phyloP scores from a whole-genome alignment of 1,284 basidiomycete genomes.

The Malassezia globosa region DNA sequence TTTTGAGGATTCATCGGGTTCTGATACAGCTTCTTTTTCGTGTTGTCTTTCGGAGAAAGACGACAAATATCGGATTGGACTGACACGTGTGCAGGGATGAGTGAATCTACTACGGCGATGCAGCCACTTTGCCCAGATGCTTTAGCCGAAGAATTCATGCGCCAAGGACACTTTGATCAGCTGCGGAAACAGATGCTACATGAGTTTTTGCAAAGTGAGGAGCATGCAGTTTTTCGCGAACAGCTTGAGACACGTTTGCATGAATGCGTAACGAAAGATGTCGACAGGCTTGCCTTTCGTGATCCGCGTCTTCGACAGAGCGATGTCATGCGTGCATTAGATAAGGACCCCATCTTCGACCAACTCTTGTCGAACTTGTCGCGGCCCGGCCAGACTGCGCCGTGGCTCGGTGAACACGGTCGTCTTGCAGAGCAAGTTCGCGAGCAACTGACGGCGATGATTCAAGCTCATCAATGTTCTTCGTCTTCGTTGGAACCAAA shows the following conservation, averaged over 20 bases:
- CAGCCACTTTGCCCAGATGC: background rate
- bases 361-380: background rate
- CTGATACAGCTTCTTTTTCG: too few species aligned
- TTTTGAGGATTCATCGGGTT: slow-evolving; percentile 18
- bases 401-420: background rate
- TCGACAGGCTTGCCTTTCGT: slow-evolving; percentile 10
- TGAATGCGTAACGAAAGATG: background rate
- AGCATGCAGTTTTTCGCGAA: background rate
- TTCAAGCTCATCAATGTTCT: background rate
- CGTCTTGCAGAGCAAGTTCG: slow-evolving; percentile 3
- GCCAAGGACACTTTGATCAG: slow-evolving; percentile 17
- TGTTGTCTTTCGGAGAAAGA: background rate
- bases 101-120: background rate
- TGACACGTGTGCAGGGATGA: background rate
- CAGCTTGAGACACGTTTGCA: slow-evolving; percentile 1
- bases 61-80: slow-evolving; percentile 2
- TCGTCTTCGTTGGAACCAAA: too few species aligned
- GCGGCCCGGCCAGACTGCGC: background rate
- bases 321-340: slow-evolving; percentile 12
- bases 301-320: slow-evolving; percentile 14
- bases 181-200: slow-evolving; percentile 10
- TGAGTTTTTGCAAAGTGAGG: slow-evolving; percentile 10
- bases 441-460: slow-evolving; percentile 1
- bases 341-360: slow-evolving; percentile 4
- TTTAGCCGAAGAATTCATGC: slow-evolving; percentile 13